Evolutionary conservation across 257 asterid genomes (phyloP), one percentile per base, ranked within the genome.

Genomic region (Solanum commersonii): DNA sequence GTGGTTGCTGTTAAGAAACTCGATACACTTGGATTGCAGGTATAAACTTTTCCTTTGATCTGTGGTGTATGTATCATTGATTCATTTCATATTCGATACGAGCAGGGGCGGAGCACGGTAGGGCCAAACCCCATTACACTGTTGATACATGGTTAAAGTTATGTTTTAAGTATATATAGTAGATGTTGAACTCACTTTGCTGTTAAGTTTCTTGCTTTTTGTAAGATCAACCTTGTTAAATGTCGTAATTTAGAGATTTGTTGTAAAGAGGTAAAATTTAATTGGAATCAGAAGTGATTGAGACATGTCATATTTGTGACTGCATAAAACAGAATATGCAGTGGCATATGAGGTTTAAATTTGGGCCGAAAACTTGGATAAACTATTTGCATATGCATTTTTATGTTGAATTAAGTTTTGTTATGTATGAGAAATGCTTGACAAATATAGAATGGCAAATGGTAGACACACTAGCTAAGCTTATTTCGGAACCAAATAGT

Each of bases 1-100:
- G 86, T 92, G 84, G 99, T 94, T 88, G 99, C 98, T 81, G 93
- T 96, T 59, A 96, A 96, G 91, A 94, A 91, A 90, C 98, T 96
- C 83, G 93, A 95, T 59, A 90, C 94, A 2, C 92, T 89, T 59
- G 98, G 99, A 70, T 68, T 95, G 78, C 99, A 96, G 99, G 99
- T 96, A 89, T 44, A 38, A 3, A 15, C 35, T 71, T 86, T 76
- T 52, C 83, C 22, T 16, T 65, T 68, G 20, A 49, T 84, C 23
- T 52, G 10, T 59, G n/a, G 44, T 23, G 12, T 40, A 38, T 78
- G 15, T 42, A 49, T n/a, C n/a, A n/a, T n/a, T n/a, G n/a, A n/a
- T n/a, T 59, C 33, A 20, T 42, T 40, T 46, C 59, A 34, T 23
- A 34, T 71, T 65, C 8, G 18, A 56, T 56, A 56, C 11, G 65